These are phyloP conservation scores for Tetrapisispora pingtungensis DNA, from an alignment of 805 yeast species.

Conservation along the genomic window DNA sequence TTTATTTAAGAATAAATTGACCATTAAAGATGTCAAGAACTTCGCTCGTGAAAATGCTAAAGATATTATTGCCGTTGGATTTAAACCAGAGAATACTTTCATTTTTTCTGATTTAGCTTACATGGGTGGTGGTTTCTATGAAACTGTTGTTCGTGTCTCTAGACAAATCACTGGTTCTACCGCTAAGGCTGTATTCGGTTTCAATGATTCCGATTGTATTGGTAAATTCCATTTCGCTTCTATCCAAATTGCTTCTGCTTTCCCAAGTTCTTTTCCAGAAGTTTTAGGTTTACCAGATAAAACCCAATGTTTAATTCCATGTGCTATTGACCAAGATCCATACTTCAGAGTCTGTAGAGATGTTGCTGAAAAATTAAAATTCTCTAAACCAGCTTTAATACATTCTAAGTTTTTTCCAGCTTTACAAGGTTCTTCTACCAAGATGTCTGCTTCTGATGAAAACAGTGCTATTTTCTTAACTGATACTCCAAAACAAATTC, in stretches of 20 bases:
- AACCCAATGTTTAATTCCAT: conserved; percentile 94
- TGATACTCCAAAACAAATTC: conserved; percentile 84
- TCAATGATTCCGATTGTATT: conserved; percentile 87
- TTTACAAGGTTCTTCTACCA: conserved; percentile 88
- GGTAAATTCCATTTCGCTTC: conserved; percentile 94
- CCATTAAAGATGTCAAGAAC: conserved; percentile 76
- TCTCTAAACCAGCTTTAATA: conserved; percentile 79
- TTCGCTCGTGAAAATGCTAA: conserved; percentile 78
- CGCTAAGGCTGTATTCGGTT: conserved; percentile 94
- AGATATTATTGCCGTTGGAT: conserved; percentile 90
- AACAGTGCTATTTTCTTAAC: conserved; percentile 90
- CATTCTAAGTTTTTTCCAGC: conserved; percentile 98
- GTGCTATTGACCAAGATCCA: conserved; percentile 99
- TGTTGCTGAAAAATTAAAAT: conserved; percentile 88
- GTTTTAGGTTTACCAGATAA: conserved; percentile 77
- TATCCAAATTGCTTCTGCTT: conserved; percentile 90
- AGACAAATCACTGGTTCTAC: conserved; percentile 96
- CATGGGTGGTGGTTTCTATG: conserved; percentile 91
- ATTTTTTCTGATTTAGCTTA: conserved; percentile 86
- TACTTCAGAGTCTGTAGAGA: conserved; percentile 96
- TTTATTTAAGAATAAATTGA: conserved; percentile 80
- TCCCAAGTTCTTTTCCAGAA: conserved; percentile 93
- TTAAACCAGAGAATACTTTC: conserved; percentile 88
- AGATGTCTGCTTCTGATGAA: conserved; percentile 93
- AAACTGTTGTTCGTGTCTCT: conserved; percentile 83